Base-by-base conservation (phyloP, 305 asterid species). In the Solanum hybrid region DNA sequence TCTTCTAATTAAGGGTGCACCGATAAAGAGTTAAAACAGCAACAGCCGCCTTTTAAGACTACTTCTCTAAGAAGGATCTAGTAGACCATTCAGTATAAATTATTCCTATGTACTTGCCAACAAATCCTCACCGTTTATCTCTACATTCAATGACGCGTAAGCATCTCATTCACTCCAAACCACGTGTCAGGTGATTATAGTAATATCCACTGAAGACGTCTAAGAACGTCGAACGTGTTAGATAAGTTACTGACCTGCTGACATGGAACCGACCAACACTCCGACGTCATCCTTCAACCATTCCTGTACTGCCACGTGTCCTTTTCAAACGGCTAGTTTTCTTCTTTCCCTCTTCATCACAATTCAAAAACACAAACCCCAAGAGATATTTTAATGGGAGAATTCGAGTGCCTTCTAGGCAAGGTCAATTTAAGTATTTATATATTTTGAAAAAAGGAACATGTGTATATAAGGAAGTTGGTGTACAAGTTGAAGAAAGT, bases 271-370 rank as follows among this genome's bases (percentile, higher is more conserved):
- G 94, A 92, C 95, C 94, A 93, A 37, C 26, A 27, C 89, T 24
- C 85, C 93, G 37, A 69, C 80, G 92, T 31, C 86, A 29, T 88
- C 92, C 29, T 64, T 66, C 88, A 5, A 16, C 95, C 96, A 17
- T 89, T 94, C 64, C 0, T 0, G 0, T 5, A 1, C 29, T 75
- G 87, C 38, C 98, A 93, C 97, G 93, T 94, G 93, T 89, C 38
- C 76, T 1, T 1, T 3, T 13, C 38, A 87, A 96, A 96, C 99
- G 98, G 98, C 98, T 96, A 96, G 92, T 95, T 95, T 94, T 91
- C 89, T 94, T 91, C 89, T 27, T 27, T 40, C 17, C 17, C 56
- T 10, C 73, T 84, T 79, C 46, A 4, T 64, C 29, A 51, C n/a
- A 40, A 26, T 37, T 66, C 76, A 27, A 10, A 76, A 32, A 69